Evolutionary conservation across 495 filamentous ascomycete genomes (phyloP), one percentile per base, ranked within the genome.

Genomic region (Tirmania nivea): DNA sequence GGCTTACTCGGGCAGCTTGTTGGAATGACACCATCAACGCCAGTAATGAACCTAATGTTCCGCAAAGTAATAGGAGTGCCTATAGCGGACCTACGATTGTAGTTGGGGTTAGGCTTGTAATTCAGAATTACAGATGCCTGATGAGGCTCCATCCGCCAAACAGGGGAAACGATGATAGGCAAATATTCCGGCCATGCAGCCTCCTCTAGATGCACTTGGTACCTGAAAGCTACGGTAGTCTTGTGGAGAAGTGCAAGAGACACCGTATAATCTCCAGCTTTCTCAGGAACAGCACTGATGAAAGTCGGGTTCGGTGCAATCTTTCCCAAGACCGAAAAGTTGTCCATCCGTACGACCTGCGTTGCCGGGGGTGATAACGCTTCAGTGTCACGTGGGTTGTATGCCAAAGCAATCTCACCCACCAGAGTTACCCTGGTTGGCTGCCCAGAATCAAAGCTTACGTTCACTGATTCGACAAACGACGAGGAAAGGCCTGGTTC

Each of bases 261-360:
- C 47, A 96, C 69, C 5, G 70, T 74, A 67, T 94, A 99, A 61
- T 90, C 83, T n/a, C 89, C 90, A 9, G 83, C 71, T 54, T 74
- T 80, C 37, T 85, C 80, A 3, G 71, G 69, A n/a, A 76, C 71
- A 59, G 82, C 79, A 16, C 75, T 74, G 52, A 95, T 79, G 65
- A 96, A 93, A 53, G 83, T 77, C 34, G 86, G 85, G 66, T 99
- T 99, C 17, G 87, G 86, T 3, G 88, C 90, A 52, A 99, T 87
- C 65, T 87, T 89, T 58, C 95, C 89, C 11, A 99, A 75, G n/a
- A 79, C 73, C 12, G 78, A 69, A 67, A 94, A 96, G 59, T 94
- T 94, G 55, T 95, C 86, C 17, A 99, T 76, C 25, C 84, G 80
- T 59, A 97, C 81, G 48, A 69, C 79, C 17, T 45, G 14, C 17